A percentile compares a stretch with the other conserved stretches of the same genome.
Evolutionary conservation across 2,329 filamentous ascomycete species (phyloP).

Genomic region (Fusarium proliferatum): DNA sequence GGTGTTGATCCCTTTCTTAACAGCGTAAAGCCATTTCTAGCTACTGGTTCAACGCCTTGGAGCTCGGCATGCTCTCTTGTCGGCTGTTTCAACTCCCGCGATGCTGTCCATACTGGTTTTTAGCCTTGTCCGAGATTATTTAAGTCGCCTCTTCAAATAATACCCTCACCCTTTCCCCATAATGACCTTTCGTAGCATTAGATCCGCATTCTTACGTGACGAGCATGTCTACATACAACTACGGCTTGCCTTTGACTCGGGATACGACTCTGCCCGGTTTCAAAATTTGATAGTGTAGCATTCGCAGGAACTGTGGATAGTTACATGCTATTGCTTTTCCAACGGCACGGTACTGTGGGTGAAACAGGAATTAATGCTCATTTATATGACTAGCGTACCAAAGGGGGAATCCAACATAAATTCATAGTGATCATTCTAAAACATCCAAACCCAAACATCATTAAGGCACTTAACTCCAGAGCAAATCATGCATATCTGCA

Average conservation of each 20-base stretch:
- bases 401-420: background rate
- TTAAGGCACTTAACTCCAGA: background rate
- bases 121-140: background rate
- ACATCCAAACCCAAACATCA: background rate
- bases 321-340: background rate
- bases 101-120: slow-evolving; percentile 17
- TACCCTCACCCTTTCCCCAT: background rate
- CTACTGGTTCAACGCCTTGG: slow-evolving; percentile 23
- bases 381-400: background rate
- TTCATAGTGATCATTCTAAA: background rate
- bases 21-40: slow-evolving; percentile 36
- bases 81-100: slow-evolving; percentile 30
- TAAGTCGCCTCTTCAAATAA: background rate
- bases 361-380: background rate
- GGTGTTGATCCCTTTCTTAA: slow-evolving; percentile 32
- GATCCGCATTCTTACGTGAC: slow-evolving; percentile 43
- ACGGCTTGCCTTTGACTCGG: slow-evolving; percentile 47
- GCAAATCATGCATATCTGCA: background rate
- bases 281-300: slow-evolving; percentile 42
- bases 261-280: slow-evolving; percentile 45
- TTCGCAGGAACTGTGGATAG: slow-evolving; percentile 13
- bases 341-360: background rate
- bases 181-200: slow-evolving; percentile 31
- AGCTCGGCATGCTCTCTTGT: slow-evolving; percentile 27
- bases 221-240: slow-evolving; percentile 49